A percentile compares a stretch with the other conserved stretches of the same genome.
Evolutionary conservation across 1,139 yeast species (phyloP).

Genomic region (Trichomonascaceae sp.): DNA sequence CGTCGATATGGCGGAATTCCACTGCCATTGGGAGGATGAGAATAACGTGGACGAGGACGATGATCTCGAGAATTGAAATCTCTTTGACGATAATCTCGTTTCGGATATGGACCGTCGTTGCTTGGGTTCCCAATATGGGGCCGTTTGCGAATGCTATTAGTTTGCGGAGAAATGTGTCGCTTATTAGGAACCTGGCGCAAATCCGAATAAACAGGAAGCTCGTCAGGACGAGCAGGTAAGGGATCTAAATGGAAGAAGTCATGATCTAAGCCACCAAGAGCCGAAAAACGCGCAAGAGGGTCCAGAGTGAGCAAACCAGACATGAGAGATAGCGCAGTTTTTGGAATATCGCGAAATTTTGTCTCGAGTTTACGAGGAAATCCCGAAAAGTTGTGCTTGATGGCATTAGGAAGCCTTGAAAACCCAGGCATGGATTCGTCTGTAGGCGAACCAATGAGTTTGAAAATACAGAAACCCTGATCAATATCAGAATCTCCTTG

Average conservation of each 20-base stretch:
- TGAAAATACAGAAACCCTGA: constrained; percentile 78
- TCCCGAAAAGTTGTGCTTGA: constrained; percentile 32
- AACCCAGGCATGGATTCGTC: constrained; percentile 61
- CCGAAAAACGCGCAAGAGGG: constrained; percentile 70
- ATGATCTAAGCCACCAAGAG: constrained; percentile 68
- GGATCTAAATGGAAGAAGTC: constrained; percentile 64
- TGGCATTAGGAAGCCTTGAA: constrained; percentile 55
- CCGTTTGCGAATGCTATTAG: neutral
- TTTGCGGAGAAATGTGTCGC: neutral
- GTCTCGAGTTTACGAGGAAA: constrained; percentile 53
- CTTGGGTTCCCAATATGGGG: neutral
- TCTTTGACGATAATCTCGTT: constrained; percentile 1
- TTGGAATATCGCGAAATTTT: constrained; percentile 37
- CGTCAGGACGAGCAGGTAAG: constrained; percentile 46
- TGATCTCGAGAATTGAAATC: neutral
- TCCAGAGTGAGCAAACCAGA: constrained; percentile 40
- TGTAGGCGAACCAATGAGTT: constrained; percentile 75
- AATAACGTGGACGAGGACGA: neutral
- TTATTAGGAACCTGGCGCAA: constrained; percentile 61
- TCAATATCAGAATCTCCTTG: constrained; percentile 87
- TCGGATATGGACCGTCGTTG: neutral
- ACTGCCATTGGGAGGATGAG: neutral
- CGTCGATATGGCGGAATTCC: constrained; percentile 3
- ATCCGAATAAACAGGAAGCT: constrained; percentile 70
- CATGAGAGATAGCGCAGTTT: constrained; percentile 30